Conservation (phyloP, 2,329 filamentous ascomycete genomes). For the Curvularia spicifera region DNA sequence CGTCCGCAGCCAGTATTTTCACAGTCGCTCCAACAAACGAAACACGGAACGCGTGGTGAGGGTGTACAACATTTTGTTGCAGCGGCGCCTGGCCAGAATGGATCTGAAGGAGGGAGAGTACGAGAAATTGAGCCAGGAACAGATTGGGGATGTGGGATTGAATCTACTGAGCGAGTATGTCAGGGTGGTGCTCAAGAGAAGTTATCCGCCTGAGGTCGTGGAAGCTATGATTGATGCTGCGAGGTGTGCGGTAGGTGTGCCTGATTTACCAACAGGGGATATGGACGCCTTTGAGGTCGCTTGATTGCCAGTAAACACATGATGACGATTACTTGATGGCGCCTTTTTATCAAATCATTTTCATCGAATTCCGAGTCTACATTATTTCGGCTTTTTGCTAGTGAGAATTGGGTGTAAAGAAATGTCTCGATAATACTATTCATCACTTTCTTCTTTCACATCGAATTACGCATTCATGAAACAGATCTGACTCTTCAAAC, state of each 20-base stretch:
- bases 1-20: slow-evolving; percentile 21
- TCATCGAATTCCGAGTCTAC: too few relatives aligned
- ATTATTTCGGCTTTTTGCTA: too few relatives aligned
- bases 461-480: too few relatives aligned
- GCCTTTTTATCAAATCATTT: not conserved
- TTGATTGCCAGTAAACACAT: not conserved
- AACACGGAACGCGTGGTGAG: slow-evolving; percentile 22
- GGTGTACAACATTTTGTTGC: slow-evolving; percentile 30
- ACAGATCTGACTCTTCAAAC: too few relatives aligned
- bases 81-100: slow-evolving; percentile 29
- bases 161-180: slow-evolving; percentile 44
- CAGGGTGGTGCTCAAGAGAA: slow-evolving; percentile 35
- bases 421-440: too few relatives aligned
- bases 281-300: slow-evolving; percentile 37
- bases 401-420: too few relatives aligned
- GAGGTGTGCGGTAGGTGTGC: slow-evolving; percentile 33
- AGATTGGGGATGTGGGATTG: slow-evolving; percentile 34
- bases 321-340: not conserved
- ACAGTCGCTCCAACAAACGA: slow-evolving; percentile 20
- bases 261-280: slow-evolving; percentile 40
- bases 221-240: slow-evolving; percentile 42
- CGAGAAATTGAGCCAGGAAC: slow-evolving; percentile 24
- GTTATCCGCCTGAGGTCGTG: slow-evolving; percentile 29
- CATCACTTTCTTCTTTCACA: too few relatives aligned
- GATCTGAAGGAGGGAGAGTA: slow-evolving; percentile 20